A percentile compares a stretch with the other conserved stretches of the same genome.
These are phyloP conservation scores for Spathaspora gorwiae DNA, from an alignment of 805 yeast genomes.

Conservation along the genomic window DNA sequence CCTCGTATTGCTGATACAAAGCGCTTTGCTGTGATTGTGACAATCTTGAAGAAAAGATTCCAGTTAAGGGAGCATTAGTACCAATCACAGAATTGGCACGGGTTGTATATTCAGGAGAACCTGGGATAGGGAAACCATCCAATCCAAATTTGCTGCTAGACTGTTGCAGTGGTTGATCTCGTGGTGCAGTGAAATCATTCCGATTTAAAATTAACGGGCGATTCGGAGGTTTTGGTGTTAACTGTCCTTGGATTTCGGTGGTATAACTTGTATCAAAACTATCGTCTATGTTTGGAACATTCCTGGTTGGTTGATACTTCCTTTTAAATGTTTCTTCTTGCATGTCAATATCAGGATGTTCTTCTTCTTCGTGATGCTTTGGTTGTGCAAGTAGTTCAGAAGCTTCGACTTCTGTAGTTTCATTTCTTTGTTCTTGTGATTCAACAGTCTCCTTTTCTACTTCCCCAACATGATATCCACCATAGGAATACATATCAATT, in stretches of 20 bases:
- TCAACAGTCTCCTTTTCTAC: background rate
- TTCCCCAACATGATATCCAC: conserved; percentile 2
- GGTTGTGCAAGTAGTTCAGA: background rate
- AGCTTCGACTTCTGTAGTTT: background rate
- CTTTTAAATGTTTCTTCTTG: background rate
- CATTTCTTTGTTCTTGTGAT: background rate
- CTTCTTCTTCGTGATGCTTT: conserved; percentile 1
- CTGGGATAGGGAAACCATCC: conserved; percentile 40
- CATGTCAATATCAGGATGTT: background rate
- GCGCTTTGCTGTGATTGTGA: conserved; percentile 43
- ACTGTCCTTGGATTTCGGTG: background rate
- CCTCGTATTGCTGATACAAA: conserved; percentile 42
- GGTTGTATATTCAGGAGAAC: conserved; percentile 42
- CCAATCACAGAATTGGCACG: conserved; percentile 42
- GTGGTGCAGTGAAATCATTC: background rate
- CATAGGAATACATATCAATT: conserved; percentile 5
- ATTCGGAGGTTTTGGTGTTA: conserved; percentile 2
- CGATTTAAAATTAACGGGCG: conserved; percentile 3
- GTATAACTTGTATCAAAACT: conserved; percentile 21
- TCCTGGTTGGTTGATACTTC: background rate
- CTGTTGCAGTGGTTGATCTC: conserved; percentile 6
- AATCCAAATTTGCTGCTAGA: conserved; percentile 20
- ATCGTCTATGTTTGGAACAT: conserved; percentile 23
- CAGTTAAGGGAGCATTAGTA: conserved; percentile 17
- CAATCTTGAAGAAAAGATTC: conserved; percentile 34